Evolutionary conservation across 306 rosid species (phyloP).

Genomic region (Citrullus amarus): DNA sequence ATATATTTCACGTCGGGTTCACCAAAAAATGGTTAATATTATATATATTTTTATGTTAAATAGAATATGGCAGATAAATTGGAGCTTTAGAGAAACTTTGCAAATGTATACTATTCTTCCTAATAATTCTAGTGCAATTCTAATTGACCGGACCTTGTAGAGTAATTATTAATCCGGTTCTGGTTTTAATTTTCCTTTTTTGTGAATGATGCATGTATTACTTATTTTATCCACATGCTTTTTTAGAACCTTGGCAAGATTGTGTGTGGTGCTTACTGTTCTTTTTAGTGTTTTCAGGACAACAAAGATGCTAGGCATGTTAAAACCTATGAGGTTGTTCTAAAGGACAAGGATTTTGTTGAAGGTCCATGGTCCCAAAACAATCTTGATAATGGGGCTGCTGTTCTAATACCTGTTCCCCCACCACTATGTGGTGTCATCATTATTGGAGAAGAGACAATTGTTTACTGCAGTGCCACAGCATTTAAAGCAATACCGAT

Average conservation of each 20-base stretch:
- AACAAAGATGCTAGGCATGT: conserved; percentile 97
- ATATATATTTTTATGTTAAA: background rate
- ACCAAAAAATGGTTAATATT: background rate
- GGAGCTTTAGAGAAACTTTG: background rate
- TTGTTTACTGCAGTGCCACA: conserved; percentile 90
- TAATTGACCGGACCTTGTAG: background rate
- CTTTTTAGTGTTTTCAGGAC: conserved; percentile 45
- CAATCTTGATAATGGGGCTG: conserved; percentile 97
- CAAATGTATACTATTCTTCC: background rate
- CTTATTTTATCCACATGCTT: background rate
- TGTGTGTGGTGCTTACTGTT: conserved; percentile 7
- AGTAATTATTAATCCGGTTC: background rate
- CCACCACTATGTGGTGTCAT: conserved; percentile 95
- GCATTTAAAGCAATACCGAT: conserved; percentile 93
- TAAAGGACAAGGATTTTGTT: conserved; percentile 92
- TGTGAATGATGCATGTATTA: background rate
- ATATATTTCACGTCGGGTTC: background rate
- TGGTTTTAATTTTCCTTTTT: background rate
- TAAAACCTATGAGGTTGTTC: conserved; percentile 90
- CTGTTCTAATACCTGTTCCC: conserved; percentile 88
- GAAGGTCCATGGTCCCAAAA: conserved; percentile 98
- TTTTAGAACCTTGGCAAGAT: background rate
- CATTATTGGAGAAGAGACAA: conserved; percentile 94
- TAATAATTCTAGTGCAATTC: background rate
- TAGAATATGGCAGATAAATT: background rate